These are phyloP conservation scores for Polytrichum formosum DNA, from an alignment of 225 moss, liverwort and hornwort genomes.

Conservation along the genomic window DNA sequence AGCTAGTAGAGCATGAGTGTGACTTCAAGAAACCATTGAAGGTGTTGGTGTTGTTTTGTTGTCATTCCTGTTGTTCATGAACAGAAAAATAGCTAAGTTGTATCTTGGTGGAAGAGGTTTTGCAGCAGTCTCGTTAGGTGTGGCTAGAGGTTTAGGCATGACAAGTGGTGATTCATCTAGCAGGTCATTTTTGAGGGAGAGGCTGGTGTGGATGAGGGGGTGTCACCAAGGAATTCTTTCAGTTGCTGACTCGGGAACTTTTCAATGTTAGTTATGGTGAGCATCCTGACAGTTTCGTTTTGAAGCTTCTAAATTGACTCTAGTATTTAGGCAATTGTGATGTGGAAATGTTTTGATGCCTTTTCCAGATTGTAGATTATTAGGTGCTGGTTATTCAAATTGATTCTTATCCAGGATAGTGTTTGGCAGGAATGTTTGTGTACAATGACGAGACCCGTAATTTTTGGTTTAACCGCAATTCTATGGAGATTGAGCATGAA, in stretches of 20 bases:
- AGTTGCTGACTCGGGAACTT: constrained; percentile 63
- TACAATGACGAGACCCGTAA: constrained; percentile 65
- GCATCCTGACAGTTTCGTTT: background rate
- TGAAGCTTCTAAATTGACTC: too few species aligned
- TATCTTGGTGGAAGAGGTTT: background rate
- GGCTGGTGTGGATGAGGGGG: constrained; percentile 81
- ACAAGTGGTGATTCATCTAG: background rate
- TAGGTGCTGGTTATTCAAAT: background rate
- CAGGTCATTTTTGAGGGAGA: constrained; percentile 76
- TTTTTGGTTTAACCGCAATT: constrained; percentile 67
- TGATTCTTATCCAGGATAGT: constrained; percentile 3
- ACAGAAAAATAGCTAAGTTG: background rate
- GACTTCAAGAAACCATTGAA: constrained; percentile 74
- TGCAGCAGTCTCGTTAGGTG: background rate
- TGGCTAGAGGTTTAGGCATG: background rate
- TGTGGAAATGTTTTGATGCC: too few species aligned
- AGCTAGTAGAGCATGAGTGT: constrained; percentile 38
- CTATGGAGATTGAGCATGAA: constrained; percentile 68
- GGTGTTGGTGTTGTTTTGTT: constrained; percentile 17
- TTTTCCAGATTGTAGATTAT: background rate
- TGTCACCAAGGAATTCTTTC: constrained; percentile 74
- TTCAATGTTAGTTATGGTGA: constrained; percentile 75
- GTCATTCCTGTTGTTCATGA: background rate
- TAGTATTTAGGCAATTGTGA: too few species aligned
- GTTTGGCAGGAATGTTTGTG: constrained; percentile 60